phyloP scores from a whole-genome alignment of 179 eudicot genomes.

The Vitellaria paradoxa region DNA sequence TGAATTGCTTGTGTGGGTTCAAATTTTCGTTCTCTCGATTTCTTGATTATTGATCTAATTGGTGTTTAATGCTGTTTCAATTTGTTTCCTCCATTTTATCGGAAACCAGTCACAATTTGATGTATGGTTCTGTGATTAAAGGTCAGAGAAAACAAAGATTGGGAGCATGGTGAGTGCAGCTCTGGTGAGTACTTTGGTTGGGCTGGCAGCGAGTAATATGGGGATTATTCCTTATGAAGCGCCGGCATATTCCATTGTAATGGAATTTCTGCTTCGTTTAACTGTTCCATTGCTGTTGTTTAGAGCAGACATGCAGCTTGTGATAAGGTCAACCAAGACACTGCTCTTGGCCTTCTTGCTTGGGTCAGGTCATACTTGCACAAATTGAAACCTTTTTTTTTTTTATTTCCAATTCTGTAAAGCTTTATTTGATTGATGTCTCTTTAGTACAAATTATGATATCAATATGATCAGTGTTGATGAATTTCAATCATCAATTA shows the following conservation, averaged over 20 bases:
- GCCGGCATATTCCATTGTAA: conserved; percentile 54
- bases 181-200: conserved; percentile 71
- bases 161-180: conserved; percentile 85
- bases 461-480: not conserved
- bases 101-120: not conserved
- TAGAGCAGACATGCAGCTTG: conserved; percentile 61
- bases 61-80: not conserved
- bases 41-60: not conserved
- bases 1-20: too few species aligned
- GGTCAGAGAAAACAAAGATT: conserved; percentile 78
- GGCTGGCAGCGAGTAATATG: conserved; percentile 71
- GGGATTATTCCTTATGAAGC: conserved; percentile 74
- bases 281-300: conserved; percentile 71
- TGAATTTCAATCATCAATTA: not conserved
- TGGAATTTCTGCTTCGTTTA: conserved; percentile 58
- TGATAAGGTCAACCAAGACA: conserved; percentile 52
- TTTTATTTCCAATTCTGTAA: not conserved
- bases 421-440: not conserved
- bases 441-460: not conserved
- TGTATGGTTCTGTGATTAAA: conserved; percentile 24
- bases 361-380: conserved; percentile 57
- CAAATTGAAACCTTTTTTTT: not conserved
- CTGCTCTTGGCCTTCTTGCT: conserved; percentile 61
- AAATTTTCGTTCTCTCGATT: not conserved
- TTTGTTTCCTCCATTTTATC: not conserved